Percentiles rank a stretch among this genome's conserved stretches.
Conservation (phyloP, 768 basidiomycete genomes). For the Pleurotus eryngii region DNA sequence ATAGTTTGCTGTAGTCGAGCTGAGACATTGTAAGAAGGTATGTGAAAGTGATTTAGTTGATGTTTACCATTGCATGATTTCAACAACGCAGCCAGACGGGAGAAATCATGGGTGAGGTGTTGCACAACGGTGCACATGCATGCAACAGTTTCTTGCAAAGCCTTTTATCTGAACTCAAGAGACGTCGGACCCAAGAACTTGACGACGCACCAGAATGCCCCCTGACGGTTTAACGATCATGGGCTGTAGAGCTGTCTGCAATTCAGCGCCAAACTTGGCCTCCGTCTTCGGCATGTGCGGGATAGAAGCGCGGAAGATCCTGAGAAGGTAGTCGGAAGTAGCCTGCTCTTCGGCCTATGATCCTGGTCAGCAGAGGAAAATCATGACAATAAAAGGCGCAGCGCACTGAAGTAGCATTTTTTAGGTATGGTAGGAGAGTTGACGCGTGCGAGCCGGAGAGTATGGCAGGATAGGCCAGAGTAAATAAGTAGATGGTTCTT, state of each 20-base stretch:
- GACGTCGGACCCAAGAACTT: too few relatives aligned
- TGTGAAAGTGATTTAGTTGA: slow-evolving; percentile 1
- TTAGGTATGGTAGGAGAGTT: slow-evolving; percentile 86
- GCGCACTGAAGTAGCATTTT: slow-evolving; percentile 73
- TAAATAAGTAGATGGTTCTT: slow-evolving; percentile 79
- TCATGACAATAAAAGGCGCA: not conserved
- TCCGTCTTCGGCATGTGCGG: slow-evolving; percentile 90
- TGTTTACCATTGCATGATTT: slow-evolving; percentile 79
- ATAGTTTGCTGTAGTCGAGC: slow-evolving; percentile 64
- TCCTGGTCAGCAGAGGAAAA: not conserved
- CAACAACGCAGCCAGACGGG: slow-evolving; percentile 70
- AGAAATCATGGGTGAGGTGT: slow-evolving; percentile 83
- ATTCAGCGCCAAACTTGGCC: slow-evolving; percentile 80
- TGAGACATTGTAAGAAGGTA: slow-evolving; percentile 18
- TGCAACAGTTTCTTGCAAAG: slow-evolving; percentile 87
- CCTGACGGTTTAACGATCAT: slow-evolving; percentile 91
- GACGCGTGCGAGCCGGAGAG: slow-evolving; percentile 83
- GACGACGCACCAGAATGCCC: slow-evolving; percentile 53
- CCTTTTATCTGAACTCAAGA: slow-evolving; percentile 34
- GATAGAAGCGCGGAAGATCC: slow-evolving; percentile 82
- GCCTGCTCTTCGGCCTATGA: slow-evolving; percentile 75
- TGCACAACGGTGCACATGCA: slow-evolving; percentile 88
- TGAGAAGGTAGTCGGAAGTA: slow-evolving; percentile 82
- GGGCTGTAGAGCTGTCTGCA: slow-evolving; percentile 78
- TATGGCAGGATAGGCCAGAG: slow-evolving; percentile 77